Evolutionary conservation across 192 early-diverging fungal genomes (phyloP).

Genomic region (Linnemannia schmuckeri): DNA sequence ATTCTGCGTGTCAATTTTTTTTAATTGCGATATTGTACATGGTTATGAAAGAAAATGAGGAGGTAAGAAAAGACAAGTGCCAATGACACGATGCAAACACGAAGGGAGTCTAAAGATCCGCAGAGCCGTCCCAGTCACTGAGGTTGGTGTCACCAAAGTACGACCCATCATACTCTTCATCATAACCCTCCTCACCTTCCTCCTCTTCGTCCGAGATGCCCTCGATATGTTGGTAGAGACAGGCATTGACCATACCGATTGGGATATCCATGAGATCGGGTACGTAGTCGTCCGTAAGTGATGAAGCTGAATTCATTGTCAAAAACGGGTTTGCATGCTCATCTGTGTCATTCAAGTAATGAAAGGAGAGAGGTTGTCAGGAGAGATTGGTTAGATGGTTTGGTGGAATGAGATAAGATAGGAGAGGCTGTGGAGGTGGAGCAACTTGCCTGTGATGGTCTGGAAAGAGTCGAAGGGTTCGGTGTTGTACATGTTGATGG

Average conservation of each 20-base stretch:
- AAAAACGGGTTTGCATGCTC: slow-evolving; percentile 66
- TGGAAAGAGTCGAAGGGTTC: slow-evolving; percentile 77
- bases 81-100: too few relatives aligned
- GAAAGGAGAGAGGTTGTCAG: not conserved
- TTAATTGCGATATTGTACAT: too few relatives aligned
- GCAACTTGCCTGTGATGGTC: slow-evolving; percentile 78
- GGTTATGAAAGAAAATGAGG: too few relatives aligned
- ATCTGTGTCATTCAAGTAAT: slow-evolving; percentile 39
- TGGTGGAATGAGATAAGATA: not conserved
- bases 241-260: slow-evolving; percentile 79
- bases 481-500: slow-evolving; percentile 84
- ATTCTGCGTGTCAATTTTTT: too few relatives aligned
- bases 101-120: not conserved
- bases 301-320: slow-evolving; percentile 54
- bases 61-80: too few relatives aligned
- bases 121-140: slow-evolving; percentile 43
- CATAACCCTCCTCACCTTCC: slow-evolving; percentile 29
- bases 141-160: slow-evolving; percentile 43
- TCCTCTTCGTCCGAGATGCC: slow-evolving; percentile 55
- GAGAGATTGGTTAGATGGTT: not conserved
- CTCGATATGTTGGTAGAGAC: slow-evolving; percentile 71
- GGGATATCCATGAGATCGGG: slow-evolving; percentile 75
- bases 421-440: not conserved
- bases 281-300: slow-evolving; percentile 65
- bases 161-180: slow-evolving; percentile 29